A percentile compares a stretch with the other conserved stretches of the same genome.
Conservation (phyloP, 2,329 filamentous ascomycete species). For the Colletotrichum spinosum region DNA sequence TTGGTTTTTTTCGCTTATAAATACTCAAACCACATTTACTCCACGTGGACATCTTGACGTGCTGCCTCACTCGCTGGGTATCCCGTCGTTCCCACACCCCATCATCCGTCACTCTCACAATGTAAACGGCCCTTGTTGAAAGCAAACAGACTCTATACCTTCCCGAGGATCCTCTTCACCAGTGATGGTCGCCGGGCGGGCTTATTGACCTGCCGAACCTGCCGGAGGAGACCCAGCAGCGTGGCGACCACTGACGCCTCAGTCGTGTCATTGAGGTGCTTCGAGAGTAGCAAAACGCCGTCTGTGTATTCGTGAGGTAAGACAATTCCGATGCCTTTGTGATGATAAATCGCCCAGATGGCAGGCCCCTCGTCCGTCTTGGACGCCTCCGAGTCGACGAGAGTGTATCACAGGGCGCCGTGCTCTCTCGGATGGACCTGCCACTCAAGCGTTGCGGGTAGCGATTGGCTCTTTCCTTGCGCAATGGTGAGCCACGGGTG, state of each 20-base stretch:
- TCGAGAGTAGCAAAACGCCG: slow-evolving; percentile 34
- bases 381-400: slow-evolving; percentile 14
- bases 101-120: too few species aligned
- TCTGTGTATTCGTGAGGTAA: slow-evolving; percentile 36
- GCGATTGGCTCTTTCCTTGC: background rate
- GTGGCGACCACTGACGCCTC: slow-evolving; percentile 24
- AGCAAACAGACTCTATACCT: background rate
- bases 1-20: too few species aligned
- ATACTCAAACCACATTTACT: too few species aligned
- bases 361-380: background rate
- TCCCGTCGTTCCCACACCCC: too few species aligned
- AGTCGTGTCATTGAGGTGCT: slow-evolving; percentile 3
- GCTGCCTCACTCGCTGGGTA: too few species aligned
- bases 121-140: too few species aligned
- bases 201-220: slow-evolving; percentile 24
- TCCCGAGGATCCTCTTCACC: slow-evolving; percentile 15
- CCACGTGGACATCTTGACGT: too few species aligned
- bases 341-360: slow-evolving; percentile 38
- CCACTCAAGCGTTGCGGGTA: slow-evolving; percentile 24
- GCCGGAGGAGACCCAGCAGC: slow-evolving; percentile 16
- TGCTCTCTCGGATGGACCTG: slow-evolving; percentile 24
- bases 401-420: slow-evolving; percentile 31
- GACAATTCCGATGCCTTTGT: slow-evolving; percentile 27
- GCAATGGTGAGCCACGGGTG: slow-evolving; percentile 29
- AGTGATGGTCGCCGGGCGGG: slow-evolving; percentile 17